Evolutionary conservation across 163 green algal species (phyloP).

Genomic region (Chloromonas sp.): DNA sequence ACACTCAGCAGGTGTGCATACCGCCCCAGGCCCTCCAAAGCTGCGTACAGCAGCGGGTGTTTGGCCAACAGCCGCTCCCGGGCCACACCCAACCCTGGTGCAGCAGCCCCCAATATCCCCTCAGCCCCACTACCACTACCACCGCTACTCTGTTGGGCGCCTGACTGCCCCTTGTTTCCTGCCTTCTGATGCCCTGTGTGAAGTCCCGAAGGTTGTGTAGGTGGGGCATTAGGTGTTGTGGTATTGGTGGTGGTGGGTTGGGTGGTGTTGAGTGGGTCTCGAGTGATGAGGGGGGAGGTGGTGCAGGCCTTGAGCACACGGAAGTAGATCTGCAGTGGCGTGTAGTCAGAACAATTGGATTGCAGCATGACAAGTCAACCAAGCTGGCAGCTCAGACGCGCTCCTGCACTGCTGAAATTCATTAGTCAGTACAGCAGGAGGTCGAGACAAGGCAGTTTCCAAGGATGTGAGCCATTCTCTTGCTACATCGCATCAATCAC

Average conservation of each 20-base stretch:
- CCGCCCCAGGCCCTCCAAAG: slow-evolving; percentile 61
- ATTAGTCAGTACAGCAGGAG: no score
- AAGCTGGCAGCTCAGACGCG: no score
- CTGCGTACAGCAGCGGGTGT: slow-evolving; percentile 72
- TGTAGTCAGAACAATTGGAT: no score
- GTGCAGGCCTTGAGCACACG: slow-evolving; percentile 76
- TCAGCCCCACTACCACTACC: neutral
- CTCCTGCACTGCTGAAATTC: no score
- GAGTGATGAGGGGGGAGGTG: slow-evolving; percentile 9
- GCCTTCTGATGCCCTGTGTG: no score
- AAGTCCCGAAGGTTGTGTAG: no score
- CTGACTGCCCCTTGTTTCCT: neutral
- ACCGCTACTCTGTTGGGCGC: neutral
- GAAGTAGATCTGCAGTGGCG: slow-evolving; percentile 77
- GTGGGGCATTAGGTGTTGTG: no score
- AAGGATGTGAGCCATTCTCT: no score
- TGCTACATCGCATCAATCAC: no score
- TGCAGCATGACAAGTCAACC: no score
- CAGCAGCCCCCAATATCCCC: neutral
- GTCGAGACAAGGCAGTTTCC: no score
- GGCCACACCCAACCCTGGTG: slow-evolving; percentile 2
- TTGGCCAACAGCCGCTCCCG: slow-evolving; percentile 20
- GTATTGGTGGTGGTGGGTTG: neutral
- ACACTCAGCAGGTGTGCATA: slow-evolving; percentile 81
- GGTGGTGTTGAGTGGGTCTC: neutral